Evolutionary conservation across 208 protist genomes (phyloP).

Genomic region (Crithidia bombi): DNA sequence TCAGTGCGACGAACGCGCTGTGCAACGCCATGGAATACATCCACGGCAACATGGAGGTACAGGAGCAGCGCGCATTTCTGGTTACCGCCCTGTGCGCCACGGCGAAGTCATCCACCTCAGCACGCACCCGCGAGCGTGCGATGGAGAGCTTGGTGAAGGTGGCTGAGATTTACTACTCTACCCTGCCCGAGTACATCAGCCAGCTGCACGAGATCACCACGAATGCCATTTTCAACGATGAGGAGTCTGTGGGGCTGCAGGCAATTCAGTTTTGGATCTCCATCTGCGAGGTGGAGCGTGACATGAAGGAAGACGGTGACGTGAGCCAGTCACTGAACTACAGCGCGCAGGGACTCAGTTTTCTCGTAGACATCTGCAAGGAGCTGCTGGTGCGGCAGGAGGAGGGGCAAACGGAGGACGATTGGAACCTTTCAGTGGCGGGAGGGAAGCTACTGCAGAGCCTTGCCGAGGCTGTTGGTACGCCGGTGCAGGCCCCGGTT

Average conservation of each 20-base stretch:
- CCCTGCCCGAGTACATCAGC: constrained; percentile 93
- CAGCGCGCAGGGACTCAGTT: constrained; percentile 74
- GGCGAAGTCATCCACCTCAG: constrained; percentile 35
- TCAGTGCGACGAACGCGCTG: constrained; percentile 93
- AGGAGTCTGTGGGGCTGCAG: constrained; percentile 93
- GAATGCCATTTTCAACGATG: constrained; percentile 89
- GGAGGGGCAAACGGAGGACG: constrained; percentile 92
- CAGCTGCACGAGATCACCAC: constrained; percentile 89
- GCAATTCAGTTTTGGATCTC: constrained; percentile 98
- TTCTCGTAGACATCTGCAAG: constrained; percentile 90
- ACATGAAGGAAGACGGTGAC: constrained; percentile 77
- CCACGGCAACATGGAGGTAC: constrained; percentile 92
- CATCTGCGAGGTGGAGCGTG: constrained; percentile 95
- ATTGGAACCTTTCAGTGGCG: constrained; percentile 95
- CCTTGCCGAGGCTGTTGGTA: constrained; percentile 82
- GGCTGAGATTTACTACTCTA: constrained; percentile 95
- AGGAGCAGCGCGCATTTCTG: constrained; percentile 91
- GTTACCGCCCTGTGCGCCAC: constrained; percentile 90
- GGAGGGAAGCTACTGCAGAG: constrained; percentile 91
- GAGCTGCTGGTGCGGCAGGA: constrained; percentile 92
- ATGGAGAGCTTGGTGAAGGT: constrained; percentile 96
- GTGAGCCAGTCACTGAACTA: constrained; percentile 70
- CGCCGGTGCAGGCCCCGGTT: constrained; percentile 77
- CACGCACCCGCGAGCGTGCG: constrained; percentile 78
- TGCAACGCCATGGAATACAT: constrained; percentile 97